Conservation (phyloP, 2,329 filamentous ascomycete genomes). For the Colletotrichum tofieldiae region DNA sequence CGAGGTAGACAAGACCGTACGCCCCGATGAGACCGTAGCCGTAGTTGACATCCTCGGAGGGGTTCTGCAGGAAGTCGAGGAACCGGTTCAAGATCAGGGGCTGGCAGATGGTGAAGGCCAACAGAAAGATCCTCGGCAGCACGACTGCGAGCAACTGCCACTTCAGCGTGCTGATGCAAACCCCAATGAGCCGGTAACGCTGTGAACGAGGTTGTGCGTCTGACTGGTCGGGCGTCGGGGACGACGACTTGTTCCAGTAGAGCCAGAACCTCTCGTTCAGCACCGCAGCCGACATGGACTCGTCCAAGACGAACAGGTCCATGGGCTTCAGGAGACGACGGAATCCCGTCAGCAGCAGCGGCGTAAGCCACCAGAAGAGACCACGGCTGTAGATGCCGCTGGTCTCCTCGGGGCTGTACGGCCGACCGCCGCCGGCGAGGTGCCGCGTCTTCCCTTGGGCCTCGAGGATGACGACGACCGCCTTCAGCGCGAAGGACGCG, state of each 20-base stretch:
- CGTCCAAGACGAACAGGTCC: constrained; percentile 50
- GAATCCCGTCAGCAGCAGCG: constrained; percentile 53
- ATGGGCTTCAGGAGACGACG: constrained; percentile 52
- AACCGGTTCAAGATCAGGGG: constrained; percentile 55
- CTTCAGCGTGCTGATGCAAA: constrained; percentile 49
- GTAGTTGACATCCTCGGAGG: constrained; percentile 47
- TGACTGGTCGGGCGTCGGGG: background rate
- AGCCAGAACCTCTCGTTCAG: constrained; percentile 52
- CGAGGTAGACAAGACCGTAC: constrained; percentile 58
- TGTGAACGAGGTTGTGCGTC: constrained; percentile 11
- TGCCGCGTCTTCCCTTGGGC: constrained; percentile 55
- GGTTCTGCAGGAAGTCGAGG: constrained; percentile 51
- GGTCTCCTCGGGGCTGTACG: constrained; percentile 54
- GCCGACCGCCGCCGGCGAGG: constrained; percentile 49
- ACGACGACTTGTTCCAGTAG: constrained; percentile 50
- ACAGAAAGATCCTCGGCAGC: constrained; percentile 51
- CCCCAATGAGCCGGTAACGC: constrained; percentile 47
- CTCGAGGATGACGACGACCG: constrained; percentile 55
- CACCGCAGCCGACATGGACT: constrained; percentile 51
- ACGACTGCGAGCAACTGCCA: constrained; percentile 51
- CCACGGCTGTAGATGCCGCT: constrained; percentile 56
- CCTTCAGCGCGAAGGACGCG: constrained; percentile 54
- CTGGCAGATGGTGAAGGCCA: constrained; percentile 56
- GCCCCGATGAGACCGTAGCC: constrained; percentile 60
- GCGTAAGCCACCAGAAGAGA: constrained; percentile 57